Conservation (phyloP, 23 red algal species). For the Rhodosorus marinus region DNA sequence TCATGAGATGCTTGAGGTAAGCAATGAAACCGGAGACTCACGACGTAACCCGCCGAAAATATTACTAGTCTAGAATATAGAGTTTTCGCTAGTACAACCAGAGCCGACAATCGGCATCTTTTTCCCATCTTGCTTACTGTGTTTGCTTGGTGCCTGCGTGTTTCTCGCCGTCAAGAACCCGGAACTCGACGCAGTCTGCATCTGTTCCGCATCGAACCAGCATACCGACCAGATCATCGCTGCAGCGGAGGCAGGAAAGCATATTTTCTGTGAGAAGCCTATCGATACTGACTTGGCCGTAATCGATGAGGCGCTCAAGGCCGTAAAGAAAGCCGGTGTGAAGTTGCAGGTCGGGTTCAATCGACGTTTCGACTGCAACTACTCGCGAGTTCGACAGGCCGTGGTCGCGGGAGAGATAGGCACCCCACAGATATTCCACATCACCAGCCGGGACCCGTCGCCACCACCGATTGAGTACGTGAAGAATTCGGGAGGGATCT, state of each 20-base stretch:
- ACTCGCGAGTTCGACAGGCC: constrained; percentile 52
- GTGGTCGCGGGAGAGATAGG: constrained; percentile 78
- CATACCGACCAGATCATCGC: constrained; percentile 90
- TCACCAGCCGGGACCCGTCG: constrained; percentile 66
- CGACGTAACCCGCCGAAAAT: too few relatives aligned
- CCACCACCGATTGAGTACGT: constrained; percentile 90
- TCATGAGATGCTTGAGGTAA: constrained; percentile 65
- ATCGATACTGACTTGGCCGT: constrained; percentile 75
- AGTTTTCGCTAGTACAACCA: not conserved
- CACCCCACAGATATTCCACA: constrained; percentile 84
- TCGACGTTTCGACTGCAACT: constrained; percentile 93
- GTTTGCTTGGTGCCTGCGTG: too few relatives aligned
- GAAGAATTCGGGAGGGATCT: constrained; percentile 88
- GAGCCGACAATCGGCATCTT: not conserved
- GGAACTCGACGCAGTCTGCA: constrained; percentile 82
- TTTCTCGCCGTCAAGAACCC: too few relatives aligned
- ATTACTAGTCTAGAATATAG: too few relatives aligned
- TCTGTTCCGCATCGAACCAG: constrained; percentile 89
- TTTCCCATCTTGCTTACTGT: not conserved
- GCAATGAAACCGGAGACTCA: too few relatives aligned
- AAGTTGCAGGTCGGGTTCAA: constrained; percentile 99
- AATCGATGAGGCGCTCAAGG: constrained; percentile 74
- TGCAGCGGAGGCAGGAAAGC: constrained; percentile 83
- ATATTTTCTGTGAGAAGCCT: constrained; percentile 98
- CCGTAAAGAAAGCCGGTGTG: constrained; percentile 79